These are phyloP conservation scores for Pseudocercospora eumusae DNA, from an alignment of 2,329 filamentous ascomycete species.

Conservation along the genomic window DNA sequence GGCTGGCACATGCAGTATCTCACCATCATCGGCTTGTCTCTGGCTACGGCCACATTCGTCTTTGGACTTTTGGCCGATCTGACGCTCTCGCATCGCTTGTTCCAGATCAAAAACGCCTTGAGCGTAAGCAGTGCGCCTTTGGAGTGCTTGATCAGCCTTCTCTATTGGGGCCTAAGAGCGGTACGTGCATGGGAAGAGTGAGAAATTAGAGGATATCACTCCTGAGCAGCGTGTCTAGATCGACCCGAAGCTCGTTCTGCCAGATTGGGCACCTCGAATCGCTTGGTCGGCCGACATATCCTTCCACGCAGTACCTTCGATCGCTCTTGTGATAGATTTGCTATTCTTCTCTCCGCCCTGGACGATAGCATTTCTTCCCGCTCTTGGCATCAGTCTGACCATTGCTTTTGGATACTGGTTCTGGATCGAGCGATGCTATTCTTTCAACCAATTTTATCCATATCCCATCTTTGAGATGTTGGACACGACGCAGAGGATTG, in stretches of 20 bases:
- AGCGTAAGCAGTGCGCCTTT: constrained; percentile 67
- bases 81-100: constrained; percentile 59
- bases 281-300: constrained; percentile 60
- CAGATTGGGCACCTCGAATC: constrained; percentile 45
- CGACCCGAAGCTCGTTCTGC: constrained; percentile 57
- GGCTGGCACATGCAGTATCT: constrained; percentile 73
- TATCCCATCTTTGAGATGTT: constrained; percentile 80
- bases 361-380: constrained; percentile 63
- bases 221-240: constrained; percentile 33
- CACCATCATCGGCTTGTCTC: constrained; percentile 69
- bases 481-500: constrained; percentile 63
- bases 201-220: neutral
- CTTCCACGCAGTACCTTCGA: constrained; percentile 66
- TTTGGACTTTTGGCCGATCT: constrained; percentile 66
- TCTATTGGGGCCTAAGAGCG: constrained; percentile 71
- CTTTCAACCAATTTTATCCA: constrained; percentile 72
- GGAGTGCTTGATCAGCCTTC: constrained; percentile 67
- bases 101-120: constrained; percentile 67
- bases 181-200: constrained; percentile 41
- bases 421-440: constrained; percentile 74
- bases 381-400: constrained; percentile 58
- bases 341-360: constrained; percentile 72
- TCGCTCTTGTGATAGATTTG: constrained; percentile 65
- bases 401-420: constrained; percentile 72
- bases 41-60: constrained; percentile 62